Conservation (phyloP, 768 basidiomycete genomes). For the Dioszegia hungarica region DNA sequence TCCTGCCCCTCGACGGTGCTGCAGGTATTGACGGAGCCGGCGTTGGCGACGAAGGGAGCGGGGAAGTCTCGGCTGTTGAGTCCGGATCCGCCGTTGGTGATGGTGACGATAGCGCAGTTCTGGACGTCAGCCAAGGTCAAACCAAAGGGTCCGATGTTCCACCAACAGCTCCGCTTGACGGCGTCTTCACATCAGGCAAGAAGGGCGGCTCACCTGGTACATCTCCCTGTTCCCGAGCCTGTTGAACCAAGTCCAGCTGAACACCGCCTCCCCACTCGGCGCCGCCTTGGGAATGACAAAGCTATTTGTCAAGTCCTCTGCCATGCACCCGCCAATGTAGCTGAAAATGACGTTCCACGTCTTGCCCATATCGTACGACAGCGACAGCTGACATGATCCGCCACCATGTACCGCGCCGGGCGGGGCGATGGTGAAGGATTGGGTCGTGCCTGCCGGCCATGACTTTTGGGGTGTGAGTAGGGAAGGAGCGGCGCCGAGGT, state of each 20-base stretch:
- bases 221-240: slow-evolving; percentile 45
- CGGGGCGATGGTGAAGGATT: slow-evolving; percentile 35
- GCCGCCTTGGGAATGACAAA: slow-evolving; percentile 46
- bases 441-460: slow-evolving; percentile 41
- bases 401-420: slow-evolving; percentile 48
- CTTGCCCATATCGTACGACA: slow-evolving; percentile 51
- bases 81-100: slow-evolving; percentile 41
- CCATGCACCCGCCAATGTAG: slow-evolving; percentile 48
- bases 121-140: slow-evolving; percentile 10
- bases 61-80: slow-evolving; percentile 29
- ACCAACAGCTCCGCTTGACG: no score
- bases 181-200: no score
- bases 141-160: not conserved
- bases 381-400: slow-evolving; percentile 50
- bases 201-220: slow-evolving; percentile 20
- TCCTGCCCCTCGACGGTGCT: slow-evolving; percentile 35
- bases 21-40: slow-evolving; percentile 35
- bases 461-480: slow-evolving; percentile 41
- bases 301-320: slow-evolving; percentile 30
- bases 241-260: slow-evolving; percentile 52
- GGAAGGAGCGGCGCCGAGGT: slow-evolving; percentile 29
- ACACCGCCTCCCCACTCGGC: slow-evolving; percentile 45
- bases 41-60: slow-evolving; percentile 46
- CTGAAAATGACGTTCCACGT: slow-evolving; percentile 49
- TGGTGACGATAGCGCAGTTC: slow-evolving; percentile 45